phyloP scores from a whole-genome alignment of 2,329 filamentous ascomycete species.

The Didymella sp. region DNA sequence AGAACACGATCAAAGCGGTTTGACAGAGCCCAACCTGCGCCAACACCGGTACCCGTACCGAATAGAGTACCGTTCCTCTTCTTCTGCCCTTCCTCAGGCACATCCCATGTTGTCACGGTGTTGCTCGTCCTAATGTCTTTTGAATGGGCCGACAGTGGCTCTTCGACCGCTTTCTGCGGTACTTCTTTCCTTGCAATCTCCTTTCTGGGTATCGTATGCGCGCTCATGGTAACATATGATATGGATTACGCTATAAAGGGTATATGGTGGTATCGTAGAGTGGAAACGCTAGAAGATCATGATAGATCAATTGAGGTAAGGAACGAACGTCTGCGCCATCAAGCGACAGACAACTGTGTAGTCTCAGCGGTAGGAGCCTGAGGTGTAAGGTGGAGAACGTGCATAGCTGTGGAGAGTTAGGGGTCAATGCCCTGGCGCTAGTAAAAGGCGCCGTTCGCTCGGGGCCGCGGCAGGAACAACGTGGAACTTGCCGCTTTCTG shows the following conservation, averaged over 20 bases:
- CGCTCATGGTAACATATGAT: slow-evolving; percentile 26
- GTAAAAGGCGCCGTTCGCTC: slow-evolving; percentile 15
- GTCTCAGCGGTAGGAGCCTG: background rate
- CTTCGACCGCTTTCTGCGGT: slow-evolving; percentile 1
- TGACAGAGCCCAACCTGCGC: slow-evolving; percentile 34
- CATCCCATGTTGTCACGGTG: slow-evolving; percentile 11
- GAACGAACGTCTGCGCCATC: slow-evolving; percentile 29
- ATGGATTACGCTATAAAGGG: slow-evolving; percentile 8
- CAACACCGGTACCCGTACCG: slow-evolving; percentile 23
- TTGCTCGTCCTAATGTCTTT: slow-evolving; percentile 19
- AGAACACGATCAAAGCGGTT: slow-evolving; percentile 47
- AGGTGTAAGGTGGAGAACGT: slow-evolving; percentile 22
- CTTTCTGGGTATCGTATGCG: slow-evolving; percentile 28
- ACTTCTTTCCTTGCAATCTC: slow-evolving; percentile 21
- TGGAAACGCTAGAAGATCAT: slow-evolving; percentile 22
- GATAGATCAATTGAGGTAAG: slow-evolving; percentile 17
- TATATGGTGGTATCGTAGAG: slow-evolving; percentile 20
- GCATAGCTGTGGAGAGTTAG: slow-evolving; percentile 21
- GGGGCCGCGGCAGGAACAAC: slow-evolving; percentile 10
- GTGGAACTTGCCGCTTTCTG: slow-evolving; percentile 14
- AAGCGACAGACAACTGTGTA: slow-evolving; percentile 22
- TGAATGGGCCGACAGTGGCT: slow-evolving; percentile 30
- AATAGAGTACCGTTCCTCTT: slow-evolving; percentile 11
- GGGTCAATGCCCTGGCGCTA: slow-evolving; percentile 18
- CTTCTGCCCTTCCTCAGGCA: slow-evolving; percentile 1